phyloP scores from a whole-genome alignment of 805 yeast genomes.

The Candida jianshihensis region DNA sequence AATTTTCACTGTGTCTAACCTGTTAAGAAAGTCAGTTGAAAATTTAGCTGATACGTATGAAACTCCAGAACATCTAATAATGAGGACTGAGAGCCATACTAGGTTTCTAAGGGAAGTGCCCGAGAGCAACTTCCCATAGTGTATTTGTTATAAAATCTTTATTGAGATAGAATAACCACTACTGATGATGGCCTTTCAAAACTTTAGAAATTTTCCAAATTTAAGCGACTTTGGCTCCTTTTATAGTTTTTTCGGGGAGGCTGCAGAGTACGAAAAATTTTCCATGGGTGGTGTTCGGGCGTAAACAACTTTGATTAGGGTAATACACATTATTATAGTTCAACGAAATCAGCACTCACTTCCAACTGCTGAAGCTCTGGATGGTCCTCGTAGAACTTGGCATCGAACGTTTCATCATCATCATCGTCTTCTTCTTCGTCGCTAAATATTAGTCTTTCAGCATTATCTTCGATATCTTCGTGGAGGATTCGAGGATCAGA shows the following conservation, averaged over 20 bases:
- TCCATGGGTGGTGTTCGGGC: constrained; percentile 17
- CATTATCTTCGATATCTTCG: constrained; percentile 16
- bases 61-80: constrained; percentile 19
- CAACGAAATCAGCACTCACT: constrained; percentile 22
- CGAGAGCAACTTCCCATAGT: constrained; percentile 16
- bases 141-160: constrained; percentile 50
- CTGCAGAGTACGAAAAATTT: background rate
- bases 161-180: constrained; percentile 73
- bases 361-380: constrained; percentile 10
- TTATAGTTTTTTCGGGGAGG: background rate
- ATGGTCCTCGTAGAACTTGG: background rate
- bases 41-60: constrained; percentile 56
- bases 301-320: background rate
- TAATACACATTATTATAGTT: no score
- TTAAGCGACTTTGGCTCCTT: constrained; percentile 1
- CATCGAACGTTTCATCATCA: constrained; percentile 14
- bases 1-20: constrained; percentile 62
- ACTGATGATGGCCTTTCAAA: constrained; percentile 51
- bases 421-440: constrained; percentile 23
- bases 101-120: constrained; percentile 21
- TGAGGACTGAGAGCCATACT: constrained; percentile 19
- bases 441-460: constrained; percentile 1
- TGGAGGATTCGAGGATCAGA: constrained; percentile 18
- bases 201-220: constrained; percentile 17
- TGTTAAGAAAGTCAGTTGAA: constrained; percentile 63